A percentile compares a stretch with the other conserved stretches of the same genome.
Conservation (phyloP, 2,329 filamentous ascomycete species). For the Colletotrichum orchidophilum region DNA sequence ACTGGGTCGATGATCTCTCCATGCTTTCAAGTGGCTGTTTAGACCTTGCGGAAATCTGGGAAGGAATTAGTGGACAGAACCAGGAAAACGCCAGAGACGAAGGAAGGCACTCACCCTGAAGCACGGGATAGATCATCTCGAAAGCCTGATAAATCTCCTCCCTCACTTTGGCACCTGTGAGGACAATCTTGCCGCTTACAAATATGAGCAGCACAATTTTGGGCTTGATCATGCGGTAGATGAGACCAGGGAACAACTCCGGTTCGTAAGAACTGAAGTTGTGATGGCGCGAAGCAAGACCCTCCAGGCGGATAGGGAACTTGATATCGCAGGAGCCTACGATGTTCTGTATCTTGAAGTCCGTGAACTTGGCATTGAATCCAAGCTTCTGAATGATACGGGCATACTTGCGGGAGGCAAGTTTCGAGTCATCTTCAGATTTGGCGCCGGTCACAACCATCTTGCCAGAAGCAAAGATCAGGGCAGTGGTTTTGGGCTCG, state of each 20-base stretch:
- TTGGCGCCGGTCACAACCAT: constrained; percentile 99
- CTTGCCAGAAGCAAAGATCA: constrained; percentile 98
- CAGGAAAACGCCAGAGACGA: background rate
- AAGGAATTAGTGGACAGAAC: constrained; percentile 2
- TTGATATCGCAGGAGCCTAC: constrained; percentile 99
- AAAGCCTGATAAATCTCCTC: constrained; percentile 98
- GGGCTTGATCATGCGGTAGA: constrained; percentile 99
- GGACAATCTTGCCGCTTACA: constrained; percentile 96
- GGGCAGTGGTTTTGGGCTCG: constrained; percentile 96
- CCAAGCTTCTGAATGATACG: constrained; percentile 99
- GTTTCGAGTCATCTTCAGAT: constrained; percentile 96
- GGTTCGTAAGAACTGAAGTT: constrained; percentile 99
- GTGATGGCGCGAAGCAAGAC: constrained; percentile 95
- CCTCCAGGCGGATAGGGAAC: constrained; percentile 97
- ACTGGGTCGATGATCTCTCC: constrained; percentile 19
- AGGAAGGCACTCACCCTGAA: constrained; percentile 72
- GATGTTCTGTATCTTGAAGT: constrained; percentile 99
- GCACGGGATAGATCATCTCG: constrained; percentile 96
- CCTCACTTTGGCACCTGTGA: constrained; percentile 96
- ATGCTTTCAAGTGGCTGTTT: constrained; percentile 35
- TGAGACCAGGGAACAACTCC: constrained; percentile 97
- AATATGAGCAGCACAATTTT: constrained; percentile 99
- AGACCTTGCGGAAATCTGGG: constrained; percentile 68
- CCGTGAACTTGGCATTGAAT: constrained; percentile 99
- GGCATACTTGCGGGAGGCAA: constrained; percentile 96